Evolutionary conservation across 176 grass and related monocot genomes (phyloP), one percentile per base, ranked within the genome.

Genomic region (Oryza glumipatula): DNA sequence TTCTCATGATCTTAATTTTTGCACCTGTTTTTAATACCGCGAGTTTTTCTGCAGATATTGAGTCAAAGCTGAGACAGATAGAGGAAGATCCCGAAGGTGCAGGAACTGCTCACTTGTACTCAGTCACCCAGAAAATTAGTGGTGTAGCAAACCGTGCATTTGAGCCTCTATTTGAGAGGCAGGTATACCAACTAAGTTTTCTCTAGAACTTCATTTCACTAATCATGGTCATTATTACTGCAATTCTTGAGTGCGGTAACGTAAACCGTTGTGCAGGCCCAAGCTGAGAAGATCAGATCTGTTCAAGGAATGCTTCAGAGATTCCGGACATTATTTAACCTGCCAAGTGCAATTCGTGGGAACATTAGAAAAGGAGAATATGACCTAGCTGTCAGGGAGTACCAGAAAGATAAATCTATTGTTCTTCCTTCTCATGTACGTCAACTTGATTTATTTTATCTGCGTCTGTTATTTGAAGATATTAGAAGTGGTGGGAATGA

Each of bases 231-330:
- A 38, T 9, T 68, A 52, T 54, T 60, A 3, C 38, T 73, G 35
- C 60, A 65, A 43, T 92, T 82, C 46, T 69, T 70, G 22, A 78
- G 67, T 79, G 73, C 21, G 56, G 28, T 92, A 43, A 83, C 72
- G 33, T 89, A 23, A 71, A 22, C 44, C 22, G 6, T 91, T 77
- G 49, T 84, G 68, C 82, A 99, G 96, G 94, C 89, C 65, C 96
- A 99, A 96, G 96, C 96, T 75, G 96, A 99, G 83, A 99, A 96
- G 86, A 99, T 96, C 72, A 99, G 96, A 91, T 99, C 96, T 74
- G 96, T 99, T 88, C 96, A 99, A 89, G 96, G 93, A 85, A 99
- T 96, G 96, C 96, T 99, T 94, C 96, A 99, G 90, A 94, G 96
- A 84, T 99, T 99, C 41, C 84, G 96, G 19, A 99, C 96, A 70